Evolutionary conservation across 1,284 basidiomycete species (phyloP).

Genomic region (Ceratobasidium sp.): DNA sequence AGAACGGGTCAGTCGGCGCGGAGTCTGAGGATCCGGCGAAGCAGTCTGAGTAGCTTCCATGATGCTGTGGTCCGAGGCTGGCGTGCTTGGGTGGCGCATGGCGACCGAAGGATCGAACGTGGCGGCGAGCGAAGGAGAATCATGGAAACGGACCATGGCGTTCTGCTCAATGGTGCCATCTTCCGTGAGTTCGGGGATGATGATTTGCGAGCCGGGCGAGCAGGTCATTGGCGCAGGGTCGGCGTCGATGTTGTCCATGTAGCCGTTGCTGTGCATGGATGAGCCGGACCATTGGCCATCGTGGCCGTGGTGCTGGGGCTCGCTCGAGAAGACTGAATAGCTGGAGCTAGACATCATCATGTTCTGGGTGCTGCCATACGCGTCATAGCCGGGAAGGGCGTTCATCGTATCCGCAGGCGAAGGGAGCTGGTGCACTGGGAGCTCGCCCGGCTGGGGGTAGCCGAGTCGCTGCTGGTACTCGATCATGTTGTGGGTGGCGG

Average conservation of each 20-base stretch:
- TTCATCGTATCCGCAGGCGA: conserved; percentile 38
- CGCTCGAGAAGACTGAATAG: conserved; percentile 24
- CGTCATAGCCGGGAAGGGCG: conserved; percentile 32
- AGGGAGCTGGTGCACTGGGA: conserved; percentile 35
- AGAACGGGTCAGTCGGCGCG: conserved; percentile 31
- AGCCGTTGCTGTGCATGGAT: conserved; percentile 26
- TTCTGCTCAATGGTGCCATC: conserved; percentile 20
- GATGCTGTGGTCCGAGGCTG: conserved; percentile 1
- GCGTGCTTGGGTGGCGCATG: conserved; percentile 40
- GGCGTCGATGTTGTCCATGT: conserved; percentile 17
- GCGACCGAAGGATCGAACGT: conserved; percentile 30
- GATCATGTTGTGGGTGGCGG: conserved; percentile 13
- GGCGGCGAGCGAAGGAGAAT: conserved; percentile 8
- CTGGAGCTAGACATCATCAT: conserved; percentile 32
- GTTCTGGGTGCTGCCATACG: conserved; percentile 33
- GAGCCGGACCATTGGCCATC: conserved; percentile 23
- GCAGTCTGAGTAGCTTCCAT: not conserved
- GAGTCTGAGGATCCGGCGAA: conserved; percentile 12
- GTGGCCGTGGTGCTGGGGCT: conserved; percentile 31
- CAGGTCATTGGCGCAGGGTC: conserved; percentile 27
- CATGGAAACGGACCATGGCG: conserved; percentile 34
- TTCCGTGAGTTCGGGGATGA: conserved; percentile 31
- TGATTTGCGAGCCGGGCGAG: conserved; percentile 36
- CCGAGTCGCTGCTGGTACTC: conserved; percentile 30
- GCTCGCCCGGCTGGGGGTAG: conserved; percentile 31